A percentile compares a stretch with the other conserved stretches of the same genome.
These are phyloP conservation scores for Penicillium pancosmium DNA, from an alignment of 495 filamentous ascomycete genomes.

Conservation along the genomic window DNA sequence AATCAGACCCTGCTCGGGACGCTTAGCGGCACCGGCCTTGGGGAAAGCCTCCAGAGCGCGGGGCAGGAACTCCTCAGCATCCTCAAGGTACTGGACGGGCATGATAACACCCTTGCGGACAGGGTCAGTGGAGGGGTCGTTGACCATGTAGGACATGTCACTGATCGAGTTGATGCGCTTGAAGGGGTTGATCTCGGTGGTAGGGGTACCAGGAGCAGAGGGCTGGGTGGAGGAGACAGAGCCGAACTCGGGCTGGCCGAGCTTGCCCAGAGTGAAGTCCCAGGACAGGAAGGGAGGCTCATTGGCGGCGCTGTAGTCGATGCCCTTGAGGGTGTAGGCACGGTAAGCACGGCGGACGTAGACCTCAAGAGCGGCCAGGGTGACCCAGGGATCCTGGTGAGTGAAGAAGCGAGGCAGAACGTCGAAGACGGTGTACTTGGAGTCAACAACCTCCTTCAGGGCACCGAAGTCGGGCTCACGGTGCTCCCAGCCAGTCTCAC, in stretches of 20 bases:
- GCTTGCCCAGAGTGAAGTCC: constrained; percentile 93
- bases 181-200: constrained; percentile 61
- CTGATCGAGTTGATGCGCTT: constrained; percentile 90
- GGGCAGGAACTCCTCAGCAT: constrained; percentile 81
- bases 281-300: constrained; percentile 87
- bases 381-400: constrained; percentile 93
- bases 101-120: constrained; percentile 93
- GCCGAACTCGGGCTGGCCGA: constrained; percentile 86
- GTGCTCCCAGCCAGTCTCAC: constrained; percentile 97
- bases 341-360: constrained; percentile 96
- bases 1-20: constrained; percentile 56
- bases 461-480: constrained; percentile 83
- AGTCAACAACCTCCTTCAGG: constrained; percentile 97
- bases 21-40: constrained; percentile 40
- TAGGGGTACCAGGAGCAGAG: constrained; percentile 85
- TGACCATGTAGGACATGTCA: constrained; percentile 86
- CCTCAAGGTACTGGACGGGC: constrained; percentile 89
- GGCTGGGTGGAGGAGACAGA: constrained; percentile 73
- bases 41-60: constrained; percentile 85
- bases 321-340: constrained; percentile 84
- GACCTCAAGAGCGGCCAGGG: constrained; percentile 89
- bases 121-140: constrained; percentile 68
- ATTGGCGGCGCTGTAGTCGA: constrained; percentile 78
- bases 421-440: constrained; percentile 97
- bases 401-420: constrained; percentile 93